Evolutionary conservation across 305 asterid species (phyloP).

Genomic region (Caryopteris hybrid): DNA sequence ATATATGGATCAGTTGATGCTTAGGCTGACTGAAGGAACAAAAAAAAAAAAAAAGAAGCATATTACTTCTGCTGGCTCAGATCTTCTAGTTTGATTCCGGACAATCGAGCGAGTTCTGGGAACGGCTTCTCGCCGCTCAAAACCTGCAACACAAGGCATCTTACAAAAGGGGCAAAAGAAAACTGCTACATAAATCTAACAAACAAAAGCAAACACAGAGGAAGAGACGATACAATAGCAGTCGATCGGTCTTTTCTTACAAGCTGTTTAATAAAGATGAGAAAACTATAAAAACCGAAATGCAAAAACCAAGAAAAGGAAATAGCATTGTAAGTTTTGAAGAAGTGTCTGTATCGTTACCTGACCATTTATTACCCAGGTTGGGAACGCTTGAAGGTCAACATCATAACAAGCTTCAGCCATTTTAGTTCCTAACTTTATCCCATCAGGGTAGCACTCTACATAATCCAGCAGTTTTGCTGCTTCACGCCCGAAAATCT

Average conservation of each 20-base stretch:
- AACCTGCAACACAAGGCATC: constrained; percentile 36
- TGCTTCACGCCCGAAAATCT: constrained; percentile 90
- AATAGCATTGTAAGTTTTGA: background rate
- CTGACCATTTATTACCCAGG: constrained; percentile 81
- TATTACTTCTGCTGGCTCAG: constrained; percentile 27
- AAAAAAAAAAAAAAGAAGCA: background rate
- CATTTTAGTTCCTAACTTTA: constrained; percentile 54
- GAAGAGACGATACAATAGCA: no score
- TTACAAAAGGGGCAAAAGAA: background rate
- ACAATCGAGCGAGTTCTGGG: constrained; percentile 55
- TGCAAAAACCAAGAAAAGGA: background rate
- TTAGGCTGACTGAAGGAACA: background rate
- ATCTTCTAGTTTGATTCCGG: constrained; percentile 55
- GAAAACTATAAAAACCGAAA: background rate
- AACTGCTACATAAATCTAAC: background rate
- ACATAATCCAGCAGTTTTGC: constrained; percentile 67
- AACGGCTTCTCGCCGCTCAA: constrained; percentile 53
- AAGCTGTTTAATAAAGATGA: background rate
- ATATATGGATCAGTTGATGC: background rate
- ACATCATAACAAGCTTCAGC: constrained; percentile 57
- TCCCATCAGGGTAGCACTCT: constrained; percentile 86
- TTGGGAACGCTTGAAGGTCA: constrained; percentile 66
- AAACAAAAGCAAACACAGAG: background rate
- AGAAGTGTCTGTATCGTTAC: constrained; percentile 27
- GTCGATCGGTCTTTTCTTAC: no score